Percentiles rank a stretch among this genome's conserved stretches.
Conservation (phyloP, 495 filamentous ascomycete genomes). For the Penicillium bialowiezense region DNA sequence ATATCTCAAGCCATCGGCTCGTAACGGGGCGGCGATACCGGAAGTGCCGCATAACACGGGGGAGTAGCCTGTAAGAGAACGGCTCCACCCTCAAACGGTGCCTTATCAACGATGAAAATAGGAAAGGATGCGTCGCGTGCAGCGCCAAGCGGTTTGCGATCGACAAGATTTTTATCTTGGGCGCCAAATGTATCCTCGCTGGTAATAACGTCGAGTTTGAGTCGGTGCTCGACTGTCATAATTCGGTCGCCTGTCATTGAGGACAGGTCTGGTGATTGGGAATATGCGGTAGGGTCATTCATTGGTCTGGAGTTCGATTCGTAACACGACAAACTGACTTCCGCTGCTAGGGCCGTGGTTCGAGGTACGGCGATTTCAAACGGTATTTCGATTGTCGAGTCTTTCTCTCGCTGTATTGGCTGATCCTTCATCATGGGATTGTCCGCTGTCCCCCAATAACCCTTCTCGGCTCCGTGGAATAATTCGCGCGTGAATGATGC, state of each 20-base stretch:
- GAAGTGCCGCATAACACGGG: conserved; percentile 13
- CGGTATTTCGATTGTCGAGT: conserved; percentile 3
- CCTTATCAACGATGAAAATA: neutral
- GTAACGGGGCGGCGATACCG: conserved; percentile 10
- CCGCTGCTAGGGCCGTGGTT: neutral
- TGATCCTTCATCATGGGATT: neutral
- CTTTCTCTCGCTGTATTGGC: neutral
- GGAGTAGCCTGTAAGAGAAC: neutral
- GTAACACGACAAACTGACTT: conserved; percentile 1
- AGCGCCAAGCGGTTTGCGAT: conserved; percentile 8
- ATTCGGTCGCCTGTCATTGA: conserved; percentile 1
- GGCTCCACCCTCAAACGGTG: neutral
- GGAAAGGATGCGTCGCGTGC: conserved; percentile 12
- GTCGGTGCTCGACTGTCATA: conserved; percentile 8
- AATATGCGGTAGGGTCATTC: neutral
- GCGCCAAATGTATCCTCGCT: conserved; percentile 12
- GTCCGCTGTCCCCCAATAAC: conserved; percentile 6
- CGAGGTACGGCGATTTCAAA: conserved; percentile 2
- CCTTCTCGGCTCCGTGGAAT: conserved; percentile 5
- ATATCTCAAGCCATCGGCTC: neutral
- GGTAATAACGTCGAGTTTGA: conserved; percentile 12
- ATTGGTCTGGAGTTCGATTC: neutral
- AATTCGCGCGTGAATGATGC: conserved; percentile 6
- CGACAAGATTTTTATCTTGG: conserved; percentile 3
- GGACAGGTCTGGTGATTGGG: neutral